Evolutionary conservation across 108 stramenopile genomes (phyloP).

Genomic region (Cyclostephanos tholiformis): DNA sequence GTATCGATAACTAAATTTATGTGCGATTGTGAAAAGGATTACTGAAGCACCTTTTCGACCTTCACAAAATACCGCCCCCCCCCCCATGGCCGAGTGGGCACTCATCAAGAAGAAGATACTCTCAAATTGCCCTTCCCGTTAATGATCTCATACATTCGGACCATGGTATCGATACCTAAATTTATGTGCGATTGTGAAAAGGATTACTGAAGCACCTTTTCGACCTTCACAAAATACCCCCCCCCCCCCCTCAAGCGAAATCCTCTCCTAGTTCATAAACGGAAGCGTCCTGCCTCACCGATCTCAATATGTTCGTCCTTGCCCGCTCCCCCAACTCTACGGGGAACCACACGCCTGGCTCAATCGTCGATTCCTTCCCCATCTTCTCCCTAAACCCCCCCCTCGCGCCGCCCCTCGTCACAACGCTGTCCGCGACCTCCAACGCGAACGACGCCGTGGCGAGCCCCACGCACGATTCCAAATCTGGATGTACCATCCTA

Average conservation of each 20-base stretch:
- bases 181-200: no score
- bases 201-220: no score
- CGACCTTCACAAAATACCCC: neutral
- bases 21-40: no score
- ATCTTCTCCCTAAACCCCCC: neutral
- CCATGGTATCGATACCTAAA: no score
- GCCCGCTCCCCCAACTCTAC: conserved; percentile 51
- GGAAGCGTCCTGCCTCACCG: conserved; percentile 46
- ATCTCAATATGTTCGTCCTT: conserved; percentile 43
- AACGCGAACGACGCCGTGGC: conserved; percentile 76
- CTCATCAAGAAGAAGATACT: no score
- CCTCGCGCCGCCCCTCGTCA: neutral
- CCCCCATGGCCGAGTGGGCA: no score
- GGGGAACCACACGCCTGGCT: conserved; percentile 74
- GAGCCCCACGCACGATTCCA: conserved; percentile 84
- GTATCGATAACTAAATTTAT: no score
- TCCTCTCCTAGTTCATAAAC: conserved; percentile 32
- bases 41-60: no score
- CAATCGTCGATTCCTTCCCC: conserved; percentile 27
- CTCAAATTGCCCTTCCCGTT: no score
- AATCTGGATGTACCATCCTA: conserved; percentile 69
- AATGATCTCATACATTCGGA: no score
- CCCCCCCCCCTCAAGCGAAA: neutral
- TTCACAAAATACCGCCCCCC: neutral
- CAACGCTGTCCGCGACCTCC: conserved; percentile 51